Evolutionary conservation across 2,329 filamentous ascomycete species (phyloP).

Genomic region (Venturia nashicola): DNA sequence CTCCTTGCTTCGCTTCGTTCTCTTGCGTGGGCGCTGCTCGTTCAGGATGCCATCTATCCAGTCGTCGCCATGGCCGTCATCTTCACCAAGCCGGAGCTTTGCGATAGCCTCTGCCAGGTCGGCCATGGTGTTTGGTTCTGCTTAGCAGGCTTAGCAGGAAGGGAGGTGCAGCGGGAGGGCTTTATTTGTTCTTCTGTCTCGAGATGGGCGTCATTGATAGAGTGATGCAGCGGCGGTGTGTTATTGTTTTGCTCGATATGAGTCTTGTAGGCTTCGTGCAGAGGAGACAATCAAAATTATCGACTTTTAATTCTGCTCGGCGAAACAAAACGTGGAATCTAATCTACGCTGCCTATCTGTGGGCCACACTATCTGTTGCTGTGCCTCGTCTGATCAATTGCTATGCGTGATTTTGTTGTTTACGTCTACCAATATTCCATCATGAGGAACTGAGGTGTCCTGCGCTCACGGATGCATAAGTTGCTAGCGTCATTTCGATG

Average conservation of each 20-base stretch:
- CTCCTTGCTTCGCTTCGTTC: conserved; percentile 42
- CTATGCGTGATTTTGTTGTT: background rate
- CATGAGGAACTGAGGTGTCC: background rate
- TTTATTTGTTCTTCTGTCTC: background rate
- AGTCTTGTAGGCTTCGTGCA: background rate
- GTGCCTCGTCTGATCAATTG: background rate
- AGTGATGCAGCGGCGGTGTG: background rate
- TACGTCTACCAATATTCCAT: background rate
- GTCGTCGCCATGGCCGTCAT: background rate
- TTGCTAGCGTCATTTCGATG: background rate
- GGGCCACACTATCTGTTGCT: background rate
- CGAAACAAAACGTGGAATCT: background rate
- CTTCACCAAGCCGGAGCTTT: background rate
- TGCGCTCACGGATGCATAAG: background rate
- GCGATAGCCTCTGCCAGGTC: background rate
- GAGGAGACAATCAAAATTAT: background rate
- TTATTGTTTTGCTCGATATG: background rate
- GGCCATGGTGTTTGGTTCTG: background rate
- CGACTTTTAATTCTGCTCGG: background rate
- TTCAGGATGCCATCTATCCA: conserved; percentile 48
- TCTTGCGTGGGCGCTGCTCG: conserved; percentile 38
- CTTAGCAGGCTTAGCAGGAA: background rate
- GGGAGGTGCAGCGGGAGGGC: background rate
- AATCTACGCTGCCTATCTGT: background rate
- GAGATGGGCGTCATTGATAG: background rate